Evolutionary conservation across 2,329 filamentous ascomycete genomes (phyloP).

Genomic region (Mollisia scopiformis): DNA sequence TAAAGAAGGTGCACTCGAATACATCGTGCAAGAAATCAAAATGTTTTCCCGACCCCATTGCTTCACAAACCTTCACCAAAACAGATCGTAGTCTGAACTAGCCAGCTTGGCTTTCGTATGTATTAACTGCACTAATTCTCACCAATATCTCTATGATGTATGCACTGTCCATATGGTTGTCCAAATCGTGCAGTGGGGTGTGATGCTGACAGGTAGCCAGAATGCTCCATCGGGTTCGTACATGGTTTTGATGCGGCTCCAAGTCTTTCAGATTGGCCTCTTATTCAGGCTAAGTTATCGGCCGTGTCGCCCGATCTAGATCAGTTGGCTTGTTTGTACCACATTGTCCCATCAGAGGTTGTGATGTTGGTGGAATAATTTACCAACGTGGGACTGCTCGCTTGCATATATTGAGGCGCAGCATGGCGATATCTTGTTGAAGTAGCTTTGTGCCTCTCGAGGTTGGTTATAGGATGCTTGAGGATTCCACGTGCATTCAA

Average conservation of each 20-base stretch:
- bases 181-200: background rate
- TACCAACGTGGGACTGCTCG: too few species aligned
- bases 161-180: background rate
- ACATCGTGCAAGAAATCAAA: too few species aligned
- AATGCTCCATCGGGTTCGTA: background rate
- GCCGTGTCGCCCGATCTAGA: too few species aligned
- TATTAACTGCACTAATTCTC: background rate
- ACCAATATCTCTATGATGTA: background rate
- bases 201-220: background rate
- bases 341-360: too few species aligned
- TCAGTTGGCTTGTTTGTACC: too few species aligned
- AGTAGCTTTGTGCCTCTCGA: background rate
- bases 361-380: too few species aligned
- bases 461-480: background rate
- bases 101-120: background rate
- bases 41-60: background rate
- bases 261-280: too few species aligned
- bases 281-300: background rate
- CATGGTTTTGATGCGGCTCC: background rate
- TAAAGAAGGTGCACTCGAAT: too few species aligned
- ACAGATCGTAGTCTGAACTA: background rate
- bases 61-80: background rate
- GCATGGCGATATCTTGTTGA: background rate
- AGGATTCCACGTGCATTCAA: background rate
- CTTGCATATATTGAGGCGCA: slow-evolving; percentile 1